Evolutionary conservation across 768 basidiomycete genomes (phyloP).

Genomic region (Calocybe indica): DNA sequence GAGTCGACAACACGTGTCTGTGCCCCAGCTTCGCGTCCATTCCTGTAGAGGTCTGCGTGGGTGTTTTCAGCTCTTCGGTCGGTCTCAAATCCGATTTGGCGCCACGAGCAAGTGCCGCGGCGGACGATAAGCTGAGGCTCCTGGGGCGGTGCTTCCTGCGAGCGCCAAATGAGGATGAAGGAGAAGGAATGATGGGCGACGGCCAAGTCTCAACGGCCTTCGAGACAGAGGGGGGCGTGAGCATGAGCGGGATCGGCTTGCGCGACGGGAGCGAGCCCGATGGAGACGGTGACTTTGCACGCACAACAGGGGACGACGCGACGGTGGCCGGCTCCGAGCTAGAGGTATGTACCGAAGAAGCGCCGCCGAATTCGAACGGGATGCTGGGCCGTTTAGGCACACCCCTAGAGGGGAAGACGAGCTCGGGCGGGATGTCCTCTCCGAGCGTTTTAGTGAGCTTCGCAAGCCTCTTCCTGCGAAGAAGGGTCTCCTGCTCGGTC

Average conservation of each 20-base stretch:
- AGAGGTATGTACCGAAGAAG: background rate
- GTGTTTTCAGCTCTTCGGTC: background rate
- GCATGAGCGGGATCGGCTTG: background rate
- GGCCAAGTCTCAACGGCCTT: background rate
- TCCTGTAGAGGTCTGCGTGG: background rate
- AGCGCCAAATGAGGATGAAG: background rate
- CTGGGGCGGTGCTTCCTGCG: slow-evolving; percentile 8
- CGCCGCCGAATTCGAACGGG: background rate
- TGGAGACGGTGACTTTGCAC: too few species aligned
- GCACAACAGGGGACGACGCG: too few species aligned
- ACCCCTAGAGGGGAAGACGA: slow-evolving; percentile 26
- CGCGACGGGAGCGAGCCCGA: background rate
- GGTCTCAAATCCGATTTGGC: too few species aligned
- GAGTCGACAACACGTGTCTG: too few species aligned
- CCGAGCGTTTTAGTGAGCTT: slow-evolving; percentile 48
- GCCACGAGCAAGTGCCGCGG: slow-evolving; percentile 3
- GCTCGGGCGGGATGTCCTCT: slow-evolving; percentile 44
- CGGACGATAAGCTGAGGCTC: slow-evolving; percentile 12
- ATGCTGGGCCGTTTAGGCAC: background rate
- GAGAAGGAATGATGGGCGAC: background rate
- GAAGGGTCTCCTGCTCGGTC: background rate
- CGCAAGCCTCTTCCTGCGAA: slow-evolving; percentile 35
- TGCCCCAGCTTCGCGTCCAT: too few species aligned
- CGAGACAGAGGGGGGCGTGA: background rate
- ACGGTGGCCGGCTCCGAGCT: background rate